Evolutionary conservation across 805 yeast genomes (phyloP).

Genomic region (Monosporozyma yasuniensis): DNA sequence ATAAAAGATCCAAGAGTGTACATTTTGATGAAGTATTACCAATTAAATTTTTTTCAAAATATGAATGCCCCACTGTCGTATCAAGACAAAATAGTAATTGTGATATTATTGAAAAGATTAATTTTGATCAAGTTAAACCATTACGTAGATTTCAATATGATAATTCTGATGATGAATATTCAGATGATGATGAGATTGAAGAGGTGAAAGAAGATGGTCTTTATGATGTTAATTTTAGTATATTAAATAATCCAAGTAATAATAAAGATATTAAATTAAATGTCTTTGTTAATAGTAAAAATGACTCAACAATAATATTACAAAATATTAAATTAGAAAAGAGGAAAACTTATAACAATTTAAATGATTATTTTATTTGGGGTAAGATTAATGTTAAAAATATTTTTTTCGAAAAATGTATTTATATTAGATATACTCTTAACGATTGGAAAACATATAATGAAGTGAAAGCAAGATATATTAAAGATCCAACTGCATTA

Average conservation of each 20-base stretch:
- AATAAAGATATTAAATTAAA: constrained; percentile 21
- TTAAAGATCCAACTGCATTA: constrained; percentile 10
- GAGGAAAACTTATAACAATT: constrained; percentile 4
- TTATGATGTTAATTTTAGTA: constrained; percentile 23
- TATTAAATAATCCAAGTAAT: constrained; percentile 14
- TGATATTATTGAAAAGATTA: constrained; percentile 3
- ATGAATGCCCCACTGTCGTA: constrained; percentile 71
- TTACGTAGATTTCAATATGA: constrained; percentile 3
- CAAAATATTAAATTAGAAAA: constrained; percentile 16
- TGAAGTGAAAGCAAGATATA: constrained; percentile 23
- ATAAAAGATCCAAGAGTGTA: constrained; percentile 52
- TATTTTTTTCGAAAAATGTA: constrained; percentile 55
- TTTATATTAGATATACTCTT: constrained; percentile 63
- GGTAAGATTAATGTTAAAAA: constrained; percentile 80
- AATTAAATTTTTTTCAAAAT: constrained; percentile 61
- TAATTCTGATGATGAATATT: neutral
- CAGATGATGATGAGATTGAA: constrained; percentile 1
- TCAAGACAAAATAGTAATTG: constrained; percentile 6
- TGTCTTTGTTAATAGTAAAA: constrained; percentile 15
- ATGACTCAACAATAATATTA: constrained; percentile 12
- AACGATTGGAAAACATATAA: constrained; percentile 65
- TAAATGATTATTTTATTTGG: constrained; percentile 18
- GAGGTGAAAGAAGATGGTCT: constrained; percentile 19
- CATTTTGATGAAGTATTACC: constrained; percentile 69
- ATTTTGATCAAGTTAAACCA: constrained; percentile 8